Percentiles rank a stretch among this genome's conserved stretches.
phyloP scores from a whole-genome alignment of 345 rosid genomes.

The Mangifera indica region DNA sequence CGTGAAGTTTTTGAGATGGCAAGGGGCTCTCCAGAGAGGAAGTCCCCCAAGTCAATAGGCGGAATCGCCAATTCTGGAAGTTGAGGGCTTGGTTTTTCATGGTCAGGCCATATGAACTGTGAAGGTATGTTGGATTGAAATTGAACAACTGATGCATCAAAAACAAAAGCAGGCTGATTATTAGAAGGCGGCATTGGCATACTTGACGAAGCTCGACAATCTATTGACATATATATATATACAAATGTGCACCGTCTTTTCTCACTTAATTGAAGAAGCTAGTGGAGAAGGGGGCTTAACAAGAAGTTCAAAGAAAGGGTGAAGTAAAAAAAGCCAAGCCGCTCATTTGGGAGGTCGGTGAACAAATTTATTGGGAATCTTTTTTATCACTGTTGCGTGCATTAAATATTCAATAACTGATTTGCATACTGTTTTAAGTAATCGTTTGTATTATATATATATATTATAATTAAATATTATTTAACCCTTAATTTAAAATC shows the following conservation, averaged over 20 bases:
- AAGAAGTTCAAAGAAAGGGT: neutral
- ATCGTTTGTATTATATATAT: no score
- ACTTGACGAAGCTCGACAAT: neutral
- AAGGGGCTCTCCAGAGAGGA: slow-evolving; percentile 51
- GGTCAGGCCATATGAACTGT: slow-evolving; percentile 85
- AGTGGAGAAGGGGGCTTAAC: neutral
- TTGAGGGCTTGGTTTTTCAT: slow-evolving; percentile 54
- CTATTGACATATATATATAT: no score
- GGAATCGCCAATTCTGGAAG: slow-evolving; percentile 63
- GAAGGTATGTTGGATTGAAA: slow-evolving; percentile 54
- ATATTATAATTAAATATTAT: no score
- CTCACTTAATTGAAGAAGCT: no score
- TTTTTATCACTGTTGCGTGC: slow-evolving; percentile 30
- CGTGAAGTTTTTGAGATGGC: slow-evolving; percentile 41
- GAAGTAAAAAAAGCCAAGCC: slow-evolving; percentile 21
- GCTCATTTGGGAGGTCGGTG: slow-evolving; percentile 23
- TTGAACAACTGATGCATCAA: slow-evolving; percentile 52
- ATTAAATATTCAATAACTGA: no score
- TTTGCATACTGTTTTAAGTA: no score
- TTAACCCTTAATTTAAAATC: no score
- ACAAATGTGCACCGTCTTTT: no score
- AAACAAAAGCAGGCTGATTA: slow-evolving; percentile 28
- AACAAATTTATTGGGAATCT: slow-evolving; percentile 23
- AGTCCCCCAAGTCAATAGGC: slow-evolving; percentile 50
- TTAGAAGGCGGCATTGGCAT: slow-evolving; percentile 8